These are phyloP conservation scores for Epichloe coenophiala DNA, from an alignment of 2,329 filamentous ascomycete species.

Conservation along the genomic window DNA sequence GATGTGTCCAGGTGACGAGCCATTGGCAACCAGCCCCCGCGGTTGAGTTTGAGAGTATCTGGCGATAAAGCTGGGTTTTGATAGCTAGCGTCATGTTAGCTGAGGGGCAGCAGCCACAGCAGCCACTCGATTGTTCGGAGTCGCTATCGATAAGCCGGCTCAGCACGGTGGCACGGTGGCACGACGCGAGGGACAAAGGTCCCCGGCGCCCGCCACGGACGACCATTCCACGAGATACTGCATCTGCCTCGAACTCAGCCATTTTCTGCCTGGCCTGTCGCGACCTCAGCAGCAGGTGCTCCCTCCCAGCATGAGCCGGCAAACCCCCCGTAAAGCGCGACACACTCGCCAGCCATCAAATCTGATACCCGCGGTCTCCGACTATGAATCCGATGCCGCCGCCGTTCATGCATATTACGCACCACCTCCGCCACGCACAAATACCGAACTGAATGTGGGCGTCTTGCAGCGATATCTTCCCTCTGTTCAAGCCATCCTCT, in stretches of 20 bases:
- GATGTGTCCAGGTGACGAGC: background rate
- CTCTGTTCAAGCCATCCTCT: constrained; percentile 56
- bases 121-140: too few relatives aligned
- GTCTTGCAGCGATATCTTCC: constrained; percentile 75
- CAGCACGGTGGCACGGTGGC: too few relatives aligned
- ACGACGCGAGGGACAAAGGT: background rate
- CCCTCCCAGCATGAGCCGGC: constrained; percentile 26
- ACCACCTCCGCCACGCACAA: constrained; percentile 49
- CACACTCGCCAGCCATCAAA: constrained; percentile 29
- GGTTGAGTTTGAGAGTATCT: too few relatives aligned
- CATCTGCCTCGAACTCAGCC: background rate
- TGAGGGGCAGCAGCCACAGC: too few relatives aligned
- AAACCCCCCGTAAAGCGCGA: constrained; percentile 26
- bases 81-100: background rate
- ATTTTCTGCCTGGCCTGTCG: background rate
- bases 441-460: constrained; percentile 74
- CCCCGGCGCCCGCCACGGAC: too few relatives aligned
- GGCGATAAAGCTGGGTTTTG: too few relatives aligned
- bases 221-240: too few relatives aligned
- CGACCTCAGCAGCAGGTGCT: background rate
- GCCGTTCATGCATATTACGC: constrained; percentile 24
- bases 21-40: background rate
- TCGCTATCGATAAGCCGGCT: background rate
- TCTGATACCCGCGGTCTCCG: constrained; percentile 30
- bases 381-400: constrained; percentile 55